Evolutionary conservation across 768 basidiomycete genomes (phyloP).

Genomic region (Ramaria rubella): DNA sequence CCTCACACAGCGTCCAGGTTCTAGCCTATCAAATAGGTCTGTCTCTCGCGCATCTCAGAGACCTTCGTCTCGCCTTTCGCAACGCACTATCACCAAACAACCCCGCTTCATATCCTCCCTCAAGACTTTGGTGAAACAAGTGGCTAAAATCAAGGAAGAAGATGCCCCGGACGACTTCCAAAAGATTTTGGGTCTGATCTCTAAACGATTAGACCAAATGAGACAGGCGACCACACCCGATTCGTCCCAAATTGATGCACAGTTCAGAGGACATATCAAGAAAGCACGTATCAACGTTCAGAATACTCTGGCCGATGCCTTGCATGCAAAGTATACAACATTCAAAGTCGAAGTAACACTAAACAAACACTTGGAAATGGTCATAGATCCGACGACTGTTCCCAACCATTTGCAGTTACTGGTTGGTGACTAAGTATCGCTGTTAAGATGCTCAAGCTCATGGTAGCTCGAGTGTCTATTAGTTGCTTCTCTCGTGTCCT

Average conservation of each 20-base stretch:
- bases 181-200: constrained; percentile 45
- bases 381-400: constrained; percentile 59
- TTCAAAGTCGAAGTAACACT: constrained; percentile 46
- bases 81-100: constrained; percentile 46
- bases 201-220: constrained; percentile 1
- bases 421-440: constrained; percentile 35
- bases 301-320: constrained; percentile 53
- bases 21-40: constrained; percentile 23
- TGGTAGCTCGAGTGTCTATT: not conserved
- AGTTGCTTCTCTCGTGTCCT: constrained; percentile 54
- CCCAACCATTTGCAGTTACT: constrained; percentile 71
- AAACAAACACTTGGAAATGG: constrained; percentile 56
- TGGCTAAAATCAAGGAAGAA: constrained; percentile 17
- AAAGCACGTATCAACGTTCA: constrained; percentile 67
- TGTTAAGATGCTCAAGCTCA: not conserved
- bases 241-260: constrained; percentile 4
- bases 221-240: constrained; percentile 1
- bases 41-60: constrained; percentile 34
- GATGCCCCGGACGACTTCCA: constrained; percentile 39
- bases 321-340: constrained; percentile 44
- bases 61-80: constrained; percentile 44
- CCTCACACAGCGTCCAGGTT: constrained; percentile 27
- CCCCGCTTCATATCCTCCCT: constrained; percentile 47
- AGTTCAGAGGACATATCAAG: constrained; percentile 20
- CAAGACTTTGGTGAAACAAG: constrained; percentile 41